Conservation (phyloP, 129 eudicot species). For the Silybum marianum region DNA sequence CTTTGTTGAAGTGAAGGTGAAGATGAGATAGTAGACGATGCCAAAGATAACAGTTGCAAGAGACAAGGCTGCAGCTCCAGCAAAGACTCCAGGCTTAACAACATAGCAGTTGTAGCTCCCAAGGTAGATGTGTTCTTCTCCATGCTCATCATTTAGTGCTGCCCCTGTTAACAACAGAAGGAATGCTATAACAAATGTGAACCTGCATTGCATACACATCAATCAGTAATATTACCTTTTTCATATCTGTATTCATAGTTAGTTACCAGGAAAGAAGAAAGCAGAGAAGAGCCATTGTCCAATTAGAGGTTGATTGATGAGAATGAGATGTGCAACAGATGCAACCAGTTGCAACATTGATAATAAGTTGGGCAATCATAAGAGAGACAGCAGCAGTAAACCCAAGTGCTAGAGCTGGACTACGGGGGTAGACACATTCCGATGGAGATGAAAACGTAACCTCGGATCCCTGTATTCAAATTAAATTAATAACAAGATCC, state of each 20-base stretch:
- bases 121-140: conserved; percentile 66
- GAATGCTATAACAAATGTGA: conserved; percentile 78
- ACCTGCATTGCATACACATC: conserved; percentile 50
- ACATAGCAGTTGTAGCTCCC: conserved; percentile 73
- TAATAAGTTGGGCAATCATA: conserved; percentile 61
- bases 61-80: conserved; percentile 67
- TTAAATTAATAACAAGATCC: too few species aligned
- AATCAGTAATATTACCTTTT: too few species aligned
- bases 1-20: conserved; percentile 47
- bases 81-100: conserved; percentile 93
- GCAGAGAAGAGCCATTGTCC: conserved; percentile 72
- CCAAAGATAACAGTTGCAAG: conserved; percentile 69
- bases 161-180: conserved; percentile 81
- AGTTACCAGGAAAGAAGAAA: conserved; percentile 65
- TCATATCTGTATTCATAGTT: too few species aligned
- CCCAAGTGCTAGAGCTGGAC: conserved; percentile 83
- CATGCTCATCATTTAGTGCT: conserved; percentile 74
- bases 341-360: conserved; percentile 73
- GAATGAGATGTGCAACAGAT: conserved; percentile 57
- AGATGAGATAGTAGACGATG: conserved; percentile 46
- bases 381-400: conserved; percentile 70
- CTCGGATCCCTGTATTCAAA: conserved; percentile 66
- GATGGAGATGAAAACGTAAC: conserved; percentile 50
- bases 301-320: conserved; percentile 44
- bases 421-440: conserved; percentile 75